Base-by-base conservation (phyloP, 108 stramenopile genomes). In the Mediolabrus comicus region DNA sequence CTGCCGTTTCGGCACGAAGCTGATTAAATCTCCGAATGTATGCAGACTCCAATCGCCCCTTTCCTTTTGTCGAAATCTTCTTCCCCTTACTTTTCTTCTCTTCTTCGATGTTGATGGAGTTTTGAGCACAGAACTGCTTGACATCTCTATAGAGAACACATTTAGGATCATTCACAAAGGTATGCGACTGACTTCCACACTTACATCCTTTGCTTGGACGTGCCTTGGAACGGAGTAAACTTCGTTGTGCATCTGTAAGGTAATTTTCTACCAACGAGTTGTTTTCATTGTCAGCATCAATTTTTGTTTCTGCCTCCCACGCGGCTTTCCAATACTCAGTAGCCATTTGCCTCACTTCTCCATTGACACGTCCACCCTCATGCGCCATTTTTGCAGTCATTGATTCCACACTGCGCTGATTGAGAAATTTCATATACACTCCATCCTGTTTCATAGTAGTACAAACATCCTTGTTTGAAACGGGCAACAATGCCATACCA, bases 71-170 rank as follows among this genome's bases (percentile, higher is more conserved):
- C 1, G 14, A 41, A 8, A 31, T 62, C 28, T 16, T 71, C 19
- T 16, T 56, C 17, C 51, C 22, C 14, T 65, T 31, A 17, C 25
- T 25, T 9, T 59, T 43, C 34, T 67, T 43, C 16, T 29, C 29
- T 8, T 53, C 51, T 8, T 30, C 66, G 14, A 34, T 55, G 53
- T 16, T 49, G 10, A 74, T 74, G 9, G 56, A 64, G 2, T 83
- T 73, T 16, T 65, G 65, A 13, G 52, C 28, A 24, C 84, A 71
- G 35, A 62, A 63, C 32, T 29, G 69, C 9, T 59, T 56, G 1
- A 93, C 71, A 55, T 90, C 82, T 26, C 81, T 64, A 53, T 86
- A 93, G 19, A 93, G 62, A 8, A 75, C 56, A 67, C 92, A 93
- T 27, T 77, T 73, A n/a, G 77, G 61, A 65, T 90, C 84, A 62